Conservation (phyloP, 2,329 filamentous ascomycete species). For the Amylocarpus encephaloides region DNA sequence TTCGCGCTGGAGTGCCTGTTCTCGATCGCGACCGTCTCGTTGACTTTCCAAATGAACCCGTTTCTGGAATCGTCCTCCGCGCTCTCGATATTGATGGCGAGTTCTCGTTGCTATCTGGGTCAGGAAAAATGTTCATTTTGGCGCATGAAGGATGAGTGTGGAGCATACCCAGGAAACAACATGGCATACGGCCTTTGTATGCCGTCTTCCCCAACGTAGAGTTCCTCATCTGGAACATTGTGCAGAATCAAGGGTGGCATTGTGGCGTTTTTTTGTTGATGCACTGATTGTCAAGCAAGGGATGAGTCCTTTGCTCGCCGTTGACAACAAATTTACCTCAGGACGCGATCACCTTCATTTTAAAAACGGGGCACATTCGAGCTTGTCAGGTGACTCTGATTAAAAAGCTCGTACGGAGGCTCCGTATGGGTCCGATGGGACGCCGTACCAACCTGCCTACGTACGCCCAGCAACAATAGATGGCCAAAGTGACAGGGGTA, state of each 20-base stretch:
- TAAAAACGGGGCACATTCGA: no score
- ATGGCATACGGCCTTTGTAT: conserved; percentile 60
- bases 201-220: conserved; percentile 60
- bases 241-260: conserved; percentile 63
- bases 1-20: conserved; percentile 47
- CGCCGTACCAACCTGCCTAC: no score
- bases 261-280: conserved; percentile 10
- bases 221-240: conserved; percentile 62
- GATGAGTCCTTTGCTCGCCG: background rate
- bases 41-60: conserved; percentile 62
- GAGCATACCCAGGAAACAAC: conserved; percentile 54
- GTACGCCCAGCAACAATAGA: background rate
- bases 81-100: conserved; percentile 42
- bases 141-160: conserved; percentile 1
- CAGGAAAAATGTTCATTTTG: conserved; percentile 10
- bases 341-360: no score
- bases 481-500: background rate
- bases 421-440: no score
- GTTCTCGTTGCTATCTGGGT: conserved; percentile 43
- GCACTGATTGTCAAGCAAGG: background rate
- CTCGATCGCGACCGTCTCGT: conserved; percentile 56
- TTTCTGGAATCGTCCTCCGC: conserved; percentile 50
- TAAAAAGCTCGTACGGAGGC: no score
- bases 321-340: no score
- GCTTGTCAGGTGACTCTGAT: no score